phyloP scores from a whole-genome alignment of 2,329 filamentous ascomycete genomes.

The Phaeoacremonium minimum region DNA sequence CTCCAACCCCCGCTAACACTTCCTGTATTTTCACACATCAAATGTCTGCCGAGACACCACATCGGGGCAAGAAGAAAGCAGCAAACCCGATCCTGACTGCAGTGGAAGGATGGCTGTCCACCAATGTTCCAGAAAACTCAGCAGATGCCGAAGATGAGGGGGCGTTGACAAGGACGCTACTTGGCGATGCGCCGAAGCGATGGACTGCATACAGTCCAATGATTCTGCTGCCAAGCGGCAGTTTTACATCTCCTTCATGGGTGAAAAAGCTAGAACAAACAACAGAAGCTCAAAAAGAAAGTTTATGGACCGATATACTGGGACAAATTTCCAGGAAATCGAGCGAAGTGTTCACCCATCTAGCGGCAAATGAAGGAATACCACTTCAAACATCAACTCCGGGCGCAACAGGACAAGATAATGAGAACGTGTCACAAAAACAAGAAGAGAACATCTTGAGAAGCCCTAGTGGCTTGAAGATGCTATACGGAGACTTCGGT shows the following conservation, averaged over 20 bases:
- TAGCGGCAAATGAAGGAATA: slow-evolving; percentile 60
- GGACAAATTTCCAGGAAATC: slow-evolving; percentile 35
- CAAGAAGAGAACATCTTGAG: slow-evolving; percentile 64
- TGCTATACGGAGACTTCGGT: slow-evolving; percentile 74
- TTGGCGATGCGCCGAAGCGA: slow-evolving; percentile 45
- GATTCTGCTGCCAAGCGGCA: slow-evolving; percentile 55
- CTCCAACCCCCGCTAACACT: too few species aligned
- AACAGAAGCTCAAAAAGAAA: slow-evolving; percentile 14
- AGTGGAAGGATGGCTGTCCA: slow-evolving; percentile 27
- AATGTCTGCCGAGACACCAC: too few species aligned
- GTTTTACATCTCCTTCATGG: slow-evolving; percentile 44
- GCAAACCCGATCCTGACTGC: slow-evolving; percentile 29
- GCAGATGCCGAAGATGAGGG: too few species aligned
- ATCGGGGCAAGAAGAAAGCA: slow-evolving; percentile 25
- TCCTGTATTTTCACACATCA: too few species aligned
- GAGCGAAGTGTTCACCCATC: slow-evolving; percentile 42
- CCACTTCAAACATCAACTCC: slow-evolving; percentile 32
- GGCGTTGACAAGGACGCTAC: slow-evolving; percentile 19
- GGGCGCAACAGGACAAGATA: neutral
- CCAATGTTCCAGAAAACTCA: neutral
- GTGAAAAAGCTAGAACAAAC: slow-evolving; percentile 22
- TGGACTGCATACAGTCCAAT: slow-evolving; percentile 60
- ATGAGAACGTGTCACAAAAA: slow-evolving; percentile 4
- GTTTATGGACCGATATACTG: slow-evolving; percentile 48
- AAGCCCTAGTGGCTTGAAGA: slow-evolving; percentile 64